Evolutionary conservation across 495 filamentous ascomycete species (phyloP).

Genomic region (Talaromyces thailandensis): DNA sequence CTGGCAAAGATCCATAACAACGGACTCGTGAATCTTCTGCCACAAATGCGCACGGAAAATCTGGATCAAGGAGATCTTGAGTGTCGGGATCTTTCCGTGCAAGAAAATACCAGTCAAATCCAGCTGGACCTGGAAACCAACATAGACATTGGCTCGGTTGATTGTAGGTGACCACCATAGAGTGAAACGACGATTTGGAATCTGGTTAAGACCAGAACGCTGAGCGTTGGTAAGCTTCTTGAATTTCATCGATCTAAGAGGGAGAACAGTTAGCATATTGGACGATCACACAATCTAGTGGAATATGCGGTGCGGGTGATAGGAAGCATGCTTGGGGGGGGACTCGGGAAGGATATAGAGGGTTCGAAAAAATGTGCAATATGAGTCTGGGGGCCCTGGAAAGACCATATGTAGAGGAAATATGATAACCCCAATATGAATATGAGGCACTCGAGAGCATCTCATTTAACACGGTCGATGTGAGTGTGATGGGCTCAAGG

Average conservation of each 20-base stretch:
- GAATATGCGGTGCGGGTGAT: not conserved
- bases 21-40: constrained; percentile 99
- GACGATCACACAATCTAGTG: not conserved
- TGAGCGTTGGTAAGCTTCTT: constrained; percentile 99
- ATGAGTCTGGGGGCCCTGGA: not conserved
- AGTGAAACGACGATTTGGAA: constrained; percentile 98
- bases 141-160: constrained; percentile 50
- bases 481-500: not conserved
- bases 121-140: constrained; percentile 97
- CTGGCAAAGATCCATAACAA: constrained; percentile 98
- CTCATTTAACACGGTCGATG: not conserved
- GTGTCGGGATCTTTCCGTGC: constrained; percentile 96
- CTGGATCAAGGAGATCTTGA: constrained; percentile 98
- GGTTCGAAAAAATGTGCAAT: not conserved
- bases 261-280: not conserved
- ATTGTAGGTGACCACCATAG: constrained; percentile 94
- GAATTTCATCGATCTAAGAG: constrained; percentile 68
- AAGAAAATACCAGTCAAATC: constrained; percentile 99
- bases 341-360: not conserved
- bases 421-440: not conserved
- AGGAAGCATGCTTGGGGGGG: not conserved
- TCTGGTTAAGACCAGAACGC: constrained; percentile 96
- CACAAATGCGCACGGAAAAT: constrained; percentile 99
- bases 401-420: not conserved
- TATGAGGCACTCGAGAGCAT: not conserved